Percentiles rank a stretch among this genome's conserved stretches.
Evolutionary conservation across 306 rosid genomes (phyloP).

Genomic region (Glycyrrhiza uralensis): DNA sequence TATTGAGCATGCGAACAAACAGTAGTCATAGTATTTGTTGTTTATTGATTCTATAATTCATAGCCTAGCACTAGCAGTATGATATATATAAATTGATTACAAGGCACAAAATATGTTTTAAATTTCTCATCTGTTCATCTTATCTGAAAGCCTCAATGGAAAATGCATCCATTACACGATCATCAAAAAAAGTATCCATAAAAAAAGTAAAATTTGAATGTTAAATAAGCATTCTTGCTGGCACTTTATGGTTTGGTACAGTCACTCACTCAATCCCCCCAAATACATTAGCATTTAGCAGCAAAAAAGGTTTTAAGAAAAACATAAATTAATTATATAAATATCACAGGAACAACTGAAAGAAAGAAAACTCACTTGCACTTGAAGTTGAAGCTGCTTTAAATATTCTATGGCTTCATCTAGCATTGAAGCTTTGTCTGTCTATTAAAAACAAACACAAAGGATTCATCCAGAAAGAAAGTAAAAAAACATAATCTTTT

Average conservation of each 20-base stretch:
- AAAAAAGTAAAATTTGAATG: not conserved
- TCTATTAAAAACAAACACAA: conserved; percentile 45
- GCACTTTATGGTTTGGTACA: not conserved
- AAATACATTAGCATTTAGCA: not conserved
- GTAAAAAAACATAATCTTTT: not conserved
- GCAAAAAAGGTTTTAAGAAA: not conserved
- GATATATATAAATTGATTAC: not conserved
- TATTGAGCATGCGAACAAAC: not conserved
- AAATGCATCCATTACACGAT: not conserved
- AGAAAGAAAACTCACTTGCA: conserved; percentile 47
- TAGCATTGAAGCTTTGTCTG: conserved; percentile 96
- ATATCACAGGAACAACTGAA: not conserved
- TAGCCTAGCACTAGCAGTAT: not conserved
- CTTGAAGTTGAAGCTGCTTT: conserved; percentile 99
- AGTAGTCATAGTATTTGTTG: conserved; percentile 3
- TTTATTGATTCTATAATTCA: not conserved
- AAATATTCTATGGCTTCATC: conserved; percentile 92
- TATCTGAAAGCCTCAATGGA: not conserved
- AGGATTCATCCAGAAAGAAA: not conserved
- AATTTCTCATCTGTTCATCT: not conserved
- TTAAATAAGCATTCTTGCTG: not conserved
- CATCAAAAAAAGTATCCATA: not conserved
- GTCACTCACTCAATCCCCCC: not conserved
- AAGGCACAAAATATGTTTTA: conserved; percentile 9
- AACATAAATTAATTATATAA: not conserved